Percentiles rank a stretch among this genome's conserved stretches.
These are phyloP conservation scores for Colletotrichum incanum DNA, from an alignment of 2,329 filamentous ascomycete species.

Conservation along the genomic window DNA sequence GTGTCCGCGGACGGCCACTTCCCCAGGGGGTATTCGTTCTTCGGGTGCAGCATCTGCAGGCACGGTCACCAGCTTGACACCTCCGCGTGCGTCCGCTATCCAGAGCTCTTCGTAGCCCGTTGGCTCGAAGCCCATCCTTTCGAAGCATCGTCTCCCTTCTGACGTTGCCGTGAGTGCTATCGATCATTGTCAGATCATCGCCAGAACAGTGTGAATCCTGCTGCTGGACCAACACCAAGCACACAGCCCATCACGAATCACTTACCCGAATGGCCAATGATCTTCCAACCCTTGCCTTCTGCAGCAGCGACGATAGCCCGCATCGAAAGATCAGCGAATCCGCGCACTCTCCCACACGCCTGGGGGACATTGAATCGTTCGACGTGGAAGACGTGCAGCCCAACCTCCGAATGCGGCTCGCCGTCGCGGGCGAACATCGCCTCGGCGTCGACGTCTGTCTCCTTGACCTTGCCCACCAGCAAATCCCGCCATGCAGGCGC, in stretches of 20 bases:
- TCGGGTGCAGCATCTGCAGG: conserved; percentile 17
- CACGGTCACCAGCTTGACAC: conserved; percentile 20
- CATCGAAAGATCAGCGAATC: conserved; percentile 44
- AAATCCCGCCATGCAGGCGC: conserved; percentile 49
- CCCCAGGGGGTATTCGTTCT: not conserved
- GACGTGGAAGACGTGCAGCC: conserved; percentile 56
- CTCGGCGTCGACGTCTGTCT: conserved; percentile 48
- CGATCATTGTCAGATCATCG: conserved; percentile 9
- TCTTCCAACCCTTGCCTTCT: conserved; percentile 44
- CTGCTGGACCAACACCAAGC: not conserved
- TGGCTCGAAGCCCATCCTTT: conserved; percentile 47
- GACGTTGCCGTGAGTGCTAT: conserved; percentile 51
- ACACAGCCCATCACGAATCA: not conserved
- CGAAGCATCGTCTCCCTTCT: conserved; percentile 49
- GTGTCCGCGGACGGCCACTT: conserved; percentile 24
- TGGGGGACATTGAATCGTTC: conserved; percentile 47
- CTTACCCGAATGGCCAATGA: conserved; percentile 51
- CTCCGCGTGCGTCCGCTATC: conserved; percentile 10
- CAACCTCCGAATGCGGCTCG: conserved; percentile 44
- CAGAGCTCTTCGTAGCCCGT: conserved; percentile 52
- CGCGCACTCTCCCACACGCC: conserved; percentile 14
- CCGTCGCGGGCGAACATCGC: conserved; percentile 46
- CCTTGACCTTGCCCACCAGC: conserved; percentile 50
- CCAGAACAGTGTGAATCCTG: not conserved
- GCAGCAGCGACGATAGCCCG: conserved; percentile 22